Base-by-base conservation (phyloP, 1,139 yeast species). In the Pneumocystis oryctolagi region DNA sequence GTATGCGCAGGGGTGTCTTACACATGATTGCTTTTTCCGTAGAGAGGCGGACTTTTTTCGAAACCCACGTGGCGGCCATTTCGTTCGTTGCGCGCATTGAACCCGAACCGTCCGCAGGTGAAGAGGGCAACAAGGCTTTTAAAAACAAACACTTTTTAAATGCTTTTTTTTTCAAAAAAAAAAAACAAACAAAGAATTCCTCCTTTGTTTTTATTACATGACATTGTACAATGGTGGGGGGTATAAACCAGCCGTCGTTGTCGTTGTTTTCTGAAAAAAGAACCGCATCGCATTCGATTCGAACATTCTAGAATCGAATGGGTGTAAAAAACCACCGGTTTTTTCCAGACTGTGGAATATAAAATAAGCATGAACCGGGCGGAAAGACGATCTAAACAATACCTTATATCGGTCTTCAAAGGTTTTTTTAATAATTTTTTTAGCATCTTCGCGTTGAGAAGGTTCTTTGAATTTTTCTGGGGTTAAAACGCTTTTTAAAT, bases 351-450 rank as follows among this genome's bases (percentile, higher is more conserved):
- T 57, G 16, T 31, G 8, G n/a, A n/a, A n/a, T n/a, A n/a, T n/a
- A n/a, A 35, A 12, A 39, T 39, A 57, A 35, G 30, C 8, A 57
- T 4, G 25, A 16, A 16, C 2, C 2, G 42, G 60, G 55, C 4
- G 28, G 5, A 47, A 47, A 42, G 5, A 9, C n/a, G n/a, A n/a
- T 25, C 16, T 39, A 16, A 8, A 58, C 65, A n/a, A 30, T 18
- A 66, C 67, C 83, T 89, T 95, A 85, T 92, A 96, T 86, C 90
- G 89, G 83, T 92, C 97, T 83, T 92, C 98, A 77, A 92, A 92
- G 77, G 96, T 96, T 85, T 89, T 87, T 89, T 89, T 92, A 80
- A 94, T 89, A 78, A 86, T 90, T 85, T 92, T 92, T 88, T 90
- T 94, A 78, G 98, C 97, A 79, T 90, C 97, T 81, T 86, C 95